Base-by-base conservation (phyloP, 2,329 filamentous ascomycete genomes). In the Colletotrichum sp. region DNA sequence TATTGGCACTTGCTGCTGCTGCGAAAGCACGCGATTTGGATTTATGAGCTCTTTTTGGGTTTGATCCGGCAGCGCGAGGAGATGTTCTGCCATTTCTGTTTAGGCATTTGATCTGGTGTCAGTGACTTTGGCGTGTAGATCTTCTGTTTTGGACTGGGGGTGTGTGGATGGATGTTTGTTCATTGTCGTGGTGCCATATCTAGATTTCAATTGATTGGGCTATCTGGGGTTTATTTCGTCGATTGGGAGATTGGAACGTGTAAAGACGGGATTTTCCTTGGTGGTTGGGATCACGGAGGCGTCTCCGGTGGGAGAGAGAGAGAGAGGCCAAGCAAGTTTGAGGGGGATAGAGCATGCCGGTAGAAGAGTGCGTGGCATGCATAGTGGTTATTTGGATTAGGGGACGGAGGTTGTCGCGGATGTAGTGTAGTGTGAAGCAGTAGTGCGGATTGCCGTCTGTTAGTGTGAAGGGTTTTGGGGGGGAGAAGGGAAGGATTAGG, bases 341-440 rank as follows among this genome's bases (percentile, higher is more conserved):
- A 30, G 52, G 19, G 25, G 15, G 30, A 52, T 32, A 68, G 32
- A 32, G 19, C 16, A 19, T 28, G 57, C 66, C 32, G 66, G 52
- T 16, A 27, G 63, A 27, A 48, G 30, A 44, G 44, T 19, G n/a
- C 16, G 63, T 8, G 28, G 34, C 30, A 22, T 36, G 34, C 22
- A 65, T 27, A 48, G 32, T 19, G 65, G n/a, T 52, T 19, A 44
- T 36, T 65, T n/a, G 28, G 8, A 34, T 22, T 63, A 27, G 28
- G 64, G 60, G 57, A 64, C 69, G 68, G 52, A 68, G 39, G 22
- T 30, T 36, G 73, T 73, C 57, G 67, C 70, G 70, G 63, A 75
- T 73, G 64, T 48, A 64, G 55, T 64, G 63, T 57, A 72, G 61
- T 68, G 25, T 44, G 70, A 65, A 68, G 73, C 69, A 59, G 70